Evolutionary conservation across 306 rosid species (phyloP), one percentile per base, ranked within the genome.

Genomic region (Morella rubra): DNA sequence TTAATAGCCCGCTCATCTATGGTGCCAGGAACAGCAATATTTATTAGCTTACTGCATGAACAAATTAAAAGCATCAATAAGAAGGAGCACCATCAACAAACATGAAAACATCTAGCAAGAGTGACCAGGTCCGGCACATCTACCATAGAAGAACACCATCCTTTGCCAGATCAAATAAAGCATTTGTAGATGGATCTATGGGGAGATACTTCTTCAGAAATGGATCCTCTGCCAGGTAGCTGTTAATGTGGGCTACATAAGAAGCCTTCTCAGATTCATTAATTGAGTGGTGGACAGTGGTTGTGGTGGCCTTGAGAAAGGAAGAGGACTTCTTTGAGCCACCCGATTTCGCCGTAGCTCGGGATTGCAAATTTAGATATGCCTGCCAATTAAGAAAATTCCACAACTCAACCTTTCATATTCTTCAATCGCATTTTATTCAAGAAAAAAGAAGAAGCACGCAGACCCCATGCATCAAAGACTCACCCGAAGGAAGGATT

Each of bases 71-170:
- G 72, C 85, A 85, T 76, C 60, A 79, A 69, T 81, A 80, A 77
- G 60, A 15, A n/a, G 14, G 60, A 77, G 22, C 44, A 20, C 68
- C 47, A 60, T 66, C 42, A 41, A 37, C 20, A 15, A 85, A 44
- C 74, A 61, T 4, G 42, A 47, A 55, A 68, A 64, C 22, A 67
- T 24, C 71, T 18, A 49, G 11, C 22, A 27, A 22, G 42, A 54
- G 58, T 46, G 50, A 32, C 8, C 49, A 69, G 50, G 27, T 78
- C 66, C 8, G 40, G 85, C 62, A 68, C 54, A 81, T 79, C 79
- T 88, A 96, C 99, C 99, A 96, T 56, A 96, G 97, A 68, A 92
- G 98, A 71, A 96, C 99, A 64, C 99, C 99, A 74, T 86, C 99
- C 85, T 87, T 96, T 15, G 77, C 98, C 69, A 96, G 96, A 81